Conservation (phyloP, 148 eudicot species). For the Tetragonia tetragonoides region DNA sequence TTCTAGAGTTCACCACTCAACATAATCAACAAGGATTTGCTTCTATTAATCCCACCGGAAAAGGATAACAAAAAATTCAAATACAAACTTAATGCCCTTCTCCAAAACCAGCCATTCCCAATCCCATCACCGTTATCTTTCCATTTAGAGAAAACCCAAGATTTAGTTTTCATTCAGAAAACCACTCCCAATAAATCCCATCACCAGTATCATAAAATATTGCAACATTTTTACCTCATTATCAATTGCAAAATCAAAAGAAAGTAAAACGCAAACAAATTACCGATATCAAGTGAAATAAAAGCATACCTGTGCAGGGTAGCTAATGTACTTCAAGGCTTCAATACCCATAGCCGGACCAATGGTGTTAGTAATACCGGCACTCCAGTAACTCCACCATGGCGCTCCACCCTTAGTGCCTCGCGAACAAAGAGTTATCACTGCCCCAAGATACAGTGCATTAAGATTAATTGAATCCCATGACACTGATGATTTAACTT, state of each 20-base stretch:
- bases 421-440: conserved; percentile 75
- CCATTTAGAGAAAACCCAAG: no score
- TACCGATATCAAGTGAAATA: background rate
- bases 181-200: background rate
- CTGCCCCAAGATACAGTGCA: conserved; percentile 33
- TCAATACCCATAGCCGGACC: conserved; percentile 99
- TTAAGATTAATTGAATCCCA: background rate
- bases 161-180: no score
- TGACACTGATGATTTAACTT: background rate
- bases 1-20: background rate
- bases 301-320: conserved; percentile 76
- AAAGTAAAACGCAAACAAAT: background rate
- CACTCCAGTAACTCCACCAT: conserved; percentile 99
- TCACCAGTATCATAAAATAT: background rate
- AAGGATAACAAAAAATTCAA: background rate
- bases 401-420: conserved; percentile 77
- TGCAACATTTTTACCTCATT: no score
- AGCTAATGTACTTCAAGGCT: conserved; percentile 91
- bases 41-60: background rate
- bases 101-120: background rate
- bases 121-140: no score
- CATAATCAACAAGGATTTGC: background rate
- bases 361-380: conserved; percentile 92
- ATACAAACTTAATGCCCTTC: background rate
- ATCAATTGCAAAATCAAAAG: conserved; percentile 5